Percentiles rank a stretch among this genome's conserved stretches.
Evolutionary conservation across 345 rosid genomes (phyloP).

Genomic region (Xanthoceras sorbifolium): DNA sequence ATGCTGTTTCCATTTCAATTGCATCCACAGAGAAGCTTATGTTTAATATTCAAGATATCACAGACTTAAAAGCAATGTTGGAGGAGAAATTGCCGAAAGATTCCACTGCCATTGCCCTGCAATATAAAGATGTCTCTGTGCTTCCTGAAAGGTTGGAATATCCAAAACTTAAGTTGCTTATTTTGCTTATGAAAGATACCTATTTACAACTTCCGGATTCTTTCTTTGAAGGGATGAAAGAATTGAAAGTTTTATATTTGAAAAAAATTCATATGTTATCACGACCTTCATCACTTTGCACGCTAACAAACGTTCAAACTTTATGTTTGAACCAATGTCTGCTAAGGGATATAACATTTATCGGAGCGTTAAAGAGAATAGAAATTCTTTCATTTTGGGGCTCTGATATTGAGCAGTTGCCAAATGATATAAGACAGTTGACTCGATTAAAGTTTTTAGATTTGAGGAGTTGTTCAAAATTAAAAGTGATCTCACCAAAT

Average conservation of each 20-base stretch:
- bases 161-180: constrained; percentile 17
- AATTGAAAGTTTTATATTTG: constrained; percentile 3
- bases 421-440: constrained; percentile 10
- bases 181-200: neutral
- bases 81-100: neutral
- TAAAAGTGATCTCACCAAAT: constrained; percentile 22
- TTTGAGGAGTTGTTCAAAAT: constrained; percentile 13
- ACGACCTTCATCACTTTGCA: constrained; percentile 17
- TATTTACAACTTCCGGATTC: neutral
- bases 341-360: neutral
- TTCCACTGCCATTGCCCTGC: neutral
- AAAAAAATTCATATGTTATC: neutral
- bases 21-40: constrained; percentile 11
- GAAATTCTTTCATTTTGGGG: neutral
- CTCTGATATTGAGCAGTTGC: constrained; percentile 4
- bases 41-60: neutral
- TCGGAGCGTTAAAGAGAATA: neutral
- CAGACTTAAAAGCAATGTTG: neutral
- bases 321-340: constrained; percentile 1
- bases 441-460: neutral
- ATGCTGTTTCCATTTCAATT: constrained; percentile 10
- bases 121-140: neutral
- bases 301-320: constrained; percentile 11
- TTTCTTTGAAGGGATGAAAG: constrained; percentile 10
- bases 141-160: neutral